These are phyloP conservation scores for Letharia columbiana DNA, from an alignment of 495 filamentous ascomycete genomes.

Conservation along the genomic window DNA sequence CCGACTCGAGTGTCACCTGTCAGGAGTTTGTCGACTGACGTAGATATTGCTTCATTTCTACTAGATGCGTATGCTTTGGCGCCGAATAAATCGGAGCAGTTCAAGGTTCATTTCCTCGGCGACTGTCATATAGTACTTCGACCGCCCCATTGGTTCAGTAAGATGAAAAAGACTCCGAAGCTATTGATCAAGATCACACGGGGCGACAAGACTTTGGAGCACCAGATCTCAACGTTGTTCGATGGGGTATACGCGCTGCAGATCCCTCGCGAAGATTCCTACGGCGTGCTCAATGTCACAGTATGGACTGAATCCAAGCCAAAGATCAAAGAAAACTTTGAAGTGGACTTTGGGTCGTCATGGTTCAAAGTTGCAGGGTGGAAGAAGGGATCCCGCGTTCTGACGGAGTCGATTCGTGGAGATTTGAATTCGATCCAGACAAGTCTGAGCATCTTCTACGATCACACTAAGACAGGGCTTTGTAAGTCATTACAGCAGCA, in stretches of 20 bases:
- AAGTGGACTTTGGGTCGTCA: conserved; percentile 52
- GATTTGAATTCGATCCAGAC: conserved; percentile 40
- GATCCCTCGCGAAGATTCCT: conserved; percentile 49
- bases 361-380: conserved; percentile 53
- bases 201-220: conserved; percentile 34
- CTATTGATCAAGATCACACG: conserved; percentile 47
- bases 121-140: conserved; percentile 54
- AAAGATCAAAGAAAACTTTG: conserved; percentile 43
- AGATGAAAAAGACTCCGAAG: conserved; percentile 40
- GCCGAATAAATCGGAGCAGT: conserved; percentile 37
- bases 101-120: conserved; percentile 54
- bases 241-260: conserved; percentile 52
- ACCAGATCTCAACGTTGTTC: conserved; percentile 45
- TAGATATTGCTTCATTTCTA: conserved; percentile 28
- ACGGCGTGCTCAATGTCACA: conserved; percentile 49
- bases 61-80: conserved; percentile 27
- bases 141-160: conserved; percentile 42
- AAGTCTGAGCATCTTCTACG: conserved; percentile 35
- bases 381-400: conserved; percentile 40
- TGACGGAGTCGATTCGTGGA: conserved; percentile 37
- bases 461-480: conserved; percentile 43
- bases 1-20: conserved; percentile 20
- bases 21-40: conserved; percentile 24
- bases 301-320: conserved; percentile 46
- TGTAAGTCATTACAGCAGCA: conserved; percentile 43